Percentiles rank a stretch among this genome's conserved stretches.
Conservation (phyloP, 73 alveolate species). For the Paramecium caudatum region DNA sequence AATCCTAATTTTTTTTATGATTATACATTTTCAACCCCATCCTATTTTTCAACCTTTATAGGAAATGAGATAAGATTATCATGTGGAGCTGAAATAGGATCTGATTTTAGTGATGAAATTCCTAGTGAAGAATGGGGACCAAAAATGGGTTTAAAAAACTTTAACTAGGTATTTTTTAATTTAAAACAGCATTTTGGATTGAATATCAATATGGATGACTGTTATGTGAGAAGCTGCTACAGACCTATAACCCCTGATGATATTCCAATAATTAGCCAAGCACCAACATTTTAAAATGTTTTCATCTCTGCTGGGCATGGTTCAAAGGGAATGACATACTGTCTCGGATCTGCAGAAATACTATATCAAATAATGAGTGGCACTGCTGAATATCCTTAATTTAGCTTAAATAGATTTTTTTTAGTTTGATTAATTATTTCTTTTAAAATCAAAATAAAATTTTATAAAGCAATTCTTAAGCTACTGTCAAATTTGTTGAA, state of each 20-base stretch:
- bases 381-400: not conserved
- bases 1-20: not conserved
- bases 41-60: not conserved
- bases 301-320: slow-evolving; percentile 60
- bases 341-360: slow-evolving; percentile 67
- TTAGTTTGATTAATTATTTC: slow-evolving; percentile 30
- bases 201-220: slow-evolving; percentile 27
- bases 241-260: slow-evolving; percentile 67
- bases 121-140: slow-evolving; percentile 70
- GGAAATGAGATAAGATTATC: slow-evolving; percentile 29
- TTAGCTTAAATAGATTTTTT: slow-evolving; percentile 27
- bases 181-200: slow-evolving; percentile 23
- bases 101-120: not conserved
- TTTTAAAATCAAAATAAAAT: not conserved
- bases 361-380: slow-evolving; percentile 36
- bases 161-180: slow-evolving; percentile 18
- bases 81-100: slow-evolving; percentile 54
- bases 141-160: slow-evolving; percentile 5
- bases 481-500: no score
- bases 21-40: slow-evolving; percentile 19
- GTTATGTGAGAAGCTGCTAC: slow-evolving; percentile 45
- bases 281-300: slow-evolving; percentile 9
- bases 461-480: not conserved
- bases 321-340: slow-evolving; percentile 58
- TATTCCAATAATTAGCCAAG: slow-evolving; percentile 31